Evolutionary conservation across 345 rosid species (phyloP), one percentile per base, ranked within the genome.

Genomic region (Carallia pectinifolia): DNA sequence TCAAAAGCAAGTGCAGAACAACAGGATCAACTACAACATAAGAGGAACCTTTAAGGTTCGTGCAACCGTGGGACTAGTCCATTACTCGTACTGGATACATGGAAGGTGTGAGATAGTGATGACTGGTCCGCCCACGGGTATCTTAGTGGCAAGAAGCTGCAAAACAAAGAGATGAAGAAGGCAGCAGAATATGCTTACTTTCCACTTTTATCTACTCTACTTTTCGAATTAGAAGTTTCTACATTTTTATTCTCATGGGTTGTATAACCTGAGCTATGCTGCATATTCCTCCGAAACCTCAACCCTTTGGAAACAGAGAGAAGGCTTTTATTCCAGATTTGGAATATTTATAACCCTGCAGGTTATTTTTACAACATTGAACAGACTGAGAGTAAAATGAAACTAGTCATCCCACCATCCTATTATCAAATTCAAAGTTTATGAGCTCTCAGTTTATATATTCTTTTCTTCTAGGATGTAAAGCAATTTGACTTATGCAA

Each of bases 121-220:
- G 87, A 81, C 86, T 1, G 82, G 93, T 75, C 98, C 97, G 33
- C 98, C 98, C 34, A 77, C 79, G 1, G 98, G 98, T 30, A 80
- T 77, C 19, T 76, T 94, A 40, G 81, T 90, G 50, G 76, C 80
- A 64, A 84, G 80, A 59, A 81, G 62, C 69, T 91, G 97, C 85
- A 83, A 77, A 56, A 86, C 90, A 30, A 87, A 78, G 72, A 83
- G 86, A 81, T 88, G 79, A 88, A 27, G 65, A 44, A 44, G 13
- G 50, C 60, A n/a, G 66, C 55, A 12, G 53, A 48, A 39, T 7
- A 10, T 52, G 66, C 64, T 64, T 44, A 27, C 47, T 58, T 63
- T 64, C 17, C 47, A 31, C 61, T 38, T 23, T 59, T 64, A 30
- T 36, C 37, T 47, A 23, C 40, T 37, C 60, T 64, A 73, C 39